Conservation (phyloP, 345 rosid genomes). For the Salix arbutifolia region DNA sequence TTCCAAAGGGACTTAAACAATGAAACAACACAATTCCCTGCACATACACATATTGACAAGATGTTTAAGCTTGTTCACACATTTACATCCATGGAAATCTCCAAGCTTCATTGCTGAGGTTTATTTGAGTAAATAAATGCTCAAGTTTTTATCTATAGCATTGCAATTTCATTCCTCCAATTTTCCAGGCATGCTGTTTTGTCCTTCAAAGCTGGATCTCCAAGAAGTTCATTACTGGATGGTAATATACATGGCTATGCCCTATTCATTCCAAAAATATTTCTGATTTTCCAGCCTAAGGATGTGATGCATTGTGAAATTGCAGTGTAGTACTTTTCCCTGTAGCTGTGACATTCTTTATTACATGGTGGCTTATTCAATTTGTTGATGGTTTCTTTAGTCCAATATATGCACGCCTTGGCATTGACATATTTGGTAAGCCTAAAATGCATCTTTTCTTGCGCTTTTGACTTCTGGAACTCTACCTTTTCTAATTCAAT, state of each 20-base stretch:
- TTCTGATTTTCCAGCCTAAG: slow-evolving; percentile 22
- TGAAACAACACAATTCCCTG: no score
- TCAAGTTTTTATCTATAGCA: slow-evolving; percentile 3
- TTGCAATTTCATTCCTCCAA: slow-evolving; percentile 1
- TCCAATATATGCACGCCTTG: slow-evolving; percentile 59
- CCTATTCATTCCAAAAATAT: slow-evolving; percentile 1
- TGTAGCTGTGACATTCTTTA: slow-evolving; percentile 60
- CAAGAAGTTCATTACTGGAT: slow-evolving; percentile 76
- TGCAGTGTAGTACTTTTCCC: slow-evolving; percentile 76
- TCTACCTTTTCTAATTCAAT: no score
- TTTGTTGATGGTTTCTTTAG: slow-evolving; percentile 76
- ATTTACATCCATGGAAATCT: not conserved
- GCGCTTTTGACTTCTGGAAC: no score
- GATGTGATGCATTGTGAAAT: slow-evolving; percentile 14
- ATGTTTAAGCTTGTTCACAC: no score
- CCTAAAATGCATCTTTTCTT: not conserved
- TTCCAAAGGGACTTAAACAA: no score
- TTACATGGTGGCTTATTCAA: slow-evolving; percentile 73
- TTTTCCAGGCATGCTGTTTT: slow-evolving; percentile 61
- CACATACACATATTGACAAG: no score
- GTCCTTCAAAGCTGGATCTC: slow-evolving; percentile 70
- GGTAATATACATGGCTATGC: slow-evolving; percentile 34
- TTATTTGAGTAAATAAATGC: not conserved
- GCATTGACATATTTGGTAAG: slow-evolving; percentile 61
- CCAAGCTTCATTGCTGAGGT: not conserved